Percentiles rank a stretch among this genome's conserved stretches.
phyloP scores from a whole-genome alignment of 2,329 filamentous ascomycete species.

The Clathrospora elynae region DNA sequence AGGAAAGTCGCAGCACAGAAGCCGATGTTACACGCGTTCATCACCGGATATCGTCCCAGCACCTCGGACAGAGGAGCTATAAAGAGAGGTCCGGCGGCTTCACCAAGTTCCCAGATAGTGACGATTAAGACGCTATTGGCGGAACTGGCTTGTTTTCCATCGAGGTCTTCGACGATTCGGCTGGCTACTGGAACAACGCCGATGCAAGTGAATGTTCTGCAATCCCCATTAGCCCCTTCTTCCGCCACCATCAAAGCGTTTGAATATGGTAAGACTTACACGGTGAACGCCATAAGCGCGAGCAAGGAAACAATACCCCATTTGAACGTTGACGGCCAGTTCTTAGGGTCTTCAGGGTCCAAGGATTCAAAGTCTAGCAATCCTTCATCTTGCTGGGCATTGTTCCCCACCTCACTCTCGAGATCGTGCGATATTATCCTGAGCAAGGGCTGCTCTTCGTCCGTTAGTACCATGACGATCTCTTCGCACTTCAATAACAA shows the following conservation, averaged over 20 bases:
- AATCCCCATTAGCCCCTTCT: neutral
- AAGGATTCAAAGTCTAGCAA: constrained; percentile 38
- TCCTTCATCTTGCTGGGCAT: constrained; percentile 21
- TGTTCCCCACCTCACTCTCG: constrained; percentile 21
- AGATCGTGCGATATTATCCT: constrained; percentile 26
- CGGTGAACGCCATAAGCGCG: constrained; percentile 43
- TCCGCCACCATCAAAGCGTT: neutral
- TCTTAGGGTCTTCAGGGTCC: constrained; percentile 38
- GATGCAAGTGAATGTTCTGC: constrained; percentile 48
- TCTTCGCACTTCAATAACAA: no score
- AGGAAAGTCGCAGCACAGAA: constrained; percentile 53
- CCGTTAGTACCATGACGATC: constrained; percentile 24
- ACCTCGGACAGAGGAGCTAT: constrained; percentile 45
- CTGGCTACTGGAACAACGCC: constrained; percentile 44
- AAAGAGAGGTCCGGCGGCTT: constrained; percentile 43
- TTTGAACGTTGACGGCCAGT: constrained; percentile 41
- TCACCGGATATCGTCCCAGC: constrained; percentile 40
- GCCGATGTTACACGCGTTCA: constrained; percentile 48
- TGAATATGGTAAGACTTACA: constrained; percentile 27
- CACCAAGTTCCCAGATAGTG: constrained; percentile 46
- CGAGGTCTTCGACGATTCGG: constrained; percentile 41
- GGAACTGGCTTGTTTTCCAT: constrained; percentile 27
- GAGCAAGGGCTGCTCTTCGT: constrained; percentile 41
- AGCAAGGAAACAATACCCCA: constrained; percentile 43
- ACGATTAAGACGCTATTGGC: constrained; percentile 40